Evolutionary conservation across 2,329 filamentous ascomycete genomes (phyloP), one percentile per base, ranked within the genome.

Genomic region (Didymella arachidicola): DNA sequence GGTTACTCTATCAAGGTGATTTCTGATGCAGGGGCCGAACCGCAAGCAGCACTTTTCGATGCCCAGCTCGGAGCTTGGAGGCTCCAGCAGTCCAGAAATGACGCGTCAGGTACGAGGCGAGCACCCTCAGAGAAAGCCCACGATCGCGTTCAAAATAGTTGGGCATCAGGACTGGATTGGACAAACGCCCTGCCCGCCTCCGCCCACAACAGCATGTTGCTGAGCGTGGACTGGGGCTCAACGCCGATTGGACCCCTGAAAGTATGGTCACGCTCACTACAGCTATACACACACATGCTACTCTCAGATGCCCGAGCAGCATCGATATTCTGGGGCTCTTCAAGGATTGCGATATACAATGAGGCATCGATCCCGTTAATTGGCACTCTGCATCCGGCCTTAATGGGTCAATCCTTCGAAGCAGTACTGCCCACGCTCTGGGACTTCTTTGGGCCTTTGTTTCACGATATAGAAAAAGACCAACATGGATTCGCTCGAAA

Each of bases 41-140:
- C 32, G 16, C 41, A 32, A n/a, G 32, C 43, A 26, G 57, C 51
- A n/a, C 19, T 18, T n/a, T 55, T 51, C 22, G 51, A 59, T n/a
- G 30, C 22, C 14, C n/a, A 47, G 22, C 32, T 38, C 16, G 34
- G 41, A 39, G 19, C 1, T 36, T 59, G 51, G 51, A 59, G 26
- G 32, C 41, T 59, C 22, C 30, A 38, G 3, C 18, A 34, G 7
- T 11, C 32, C 3, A 8, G n/a, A n/a, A 16, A 43, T 14, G 10
- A 46, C 14, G 5, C 10, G 22, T n/a, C 3, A 12, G 4, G 12
- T n/a, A 16, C 10, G n/a, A 27, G 18, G n/a, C 39, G 43, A 25
- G 6, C 30, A 34, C 14, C 30, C 4, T 10, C 10, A 5, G 30
- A 12, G 10, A 12, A 5, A 14, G 8, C 30, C 4, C 8, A 34